A percentile compares a stretch with the other conserved stretches of the same genome.
These are phyloP conservation scores for Linanthus parryae DNA, from an alignment of 148 eudicot genomes.

Conservation along the genomic window DNA sequence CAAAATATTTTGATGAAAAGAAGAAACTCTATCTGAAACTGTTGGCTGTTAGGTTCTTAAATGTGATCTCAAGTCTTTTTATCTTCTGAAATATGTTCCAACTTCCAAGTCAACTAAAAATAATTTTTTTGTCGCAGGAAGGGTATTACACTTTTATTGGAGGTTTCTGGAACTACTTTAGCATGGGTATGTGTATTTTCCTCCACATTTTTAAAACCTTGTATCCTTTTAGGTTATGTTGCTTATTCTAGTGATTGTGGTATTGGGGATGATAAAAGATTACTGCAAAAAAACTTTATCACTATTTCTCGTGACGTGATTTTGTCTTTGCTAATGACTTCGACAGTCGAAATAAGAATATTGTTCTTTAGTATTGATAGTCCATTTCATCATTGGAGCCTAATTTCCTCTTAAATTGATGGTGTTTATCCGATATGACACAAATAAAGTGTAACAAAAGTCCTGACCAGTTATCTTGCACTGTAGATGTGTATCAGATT, in stretches of 20 bases:
- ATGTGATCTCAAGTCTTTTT: neutral
- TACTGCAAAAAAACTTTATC: too few species aligned
- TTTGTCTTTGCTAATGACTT: too few species aligned
- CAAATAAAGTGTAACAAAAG: too few species aligned
- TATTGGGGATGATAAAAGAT: too few species aligned
- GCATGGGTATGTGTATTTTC: conserved; percentile 66
- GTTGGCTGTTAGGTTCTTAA: neutral
- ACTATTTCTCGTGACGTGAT: too few species aligned
- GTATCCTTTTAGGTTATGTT: neutral
- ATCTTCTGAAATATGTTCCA: too few species aligned
- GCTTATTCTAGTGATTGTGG: conserved; percentile 1
- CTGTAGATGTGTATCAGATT: too few species aligned
- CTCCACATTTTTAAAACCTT: neutral
- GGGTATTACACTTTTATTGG: conserved; percentile 85
- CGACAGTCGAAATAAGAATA: too few species aligned
- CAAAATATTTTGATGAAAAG: neutral
- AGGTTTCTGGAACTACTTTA: conserved; percentile 98
- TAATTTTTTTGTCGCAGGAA: conserved; percentile 40
- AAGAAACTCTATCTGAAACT: neutral
- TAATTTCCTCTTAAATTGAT: too few species aligned
- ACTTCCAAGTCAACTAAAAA: neutral
- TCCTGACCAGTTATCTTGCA: too few species aligned
- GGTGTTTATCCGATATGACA: too few species aligned
- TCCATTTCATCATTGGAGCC: neutral
- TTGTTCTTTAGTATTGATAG: neutral